Evolutionary conservation across 768 basidiomycete genomes (phyloP), one percentile per base, ranked within the genome.

Genomic region (Macrolepiota fuliginosa): DNA sequence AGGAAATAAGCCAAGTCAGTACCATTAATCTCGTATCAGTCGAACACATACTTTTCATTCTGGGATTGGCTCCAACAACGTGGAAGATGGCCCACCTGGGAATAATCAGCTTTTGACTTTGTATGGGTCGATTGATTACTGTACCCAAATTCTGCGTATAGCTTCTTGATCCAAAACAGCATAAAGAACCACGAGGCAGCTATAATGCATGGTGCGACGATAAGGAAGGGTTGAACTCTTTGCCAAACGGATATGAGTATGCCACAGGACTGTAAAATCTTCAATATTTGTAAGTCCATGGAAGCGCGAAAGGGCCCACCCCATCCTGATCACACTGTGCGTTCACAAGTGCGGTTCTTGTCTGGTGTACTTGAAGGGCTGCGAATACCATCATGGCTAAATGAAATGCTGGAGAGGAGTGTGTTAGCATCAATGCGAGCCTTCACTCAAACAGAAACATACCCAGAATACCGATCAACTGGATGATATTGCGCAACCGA

Each of bases 51-150:
- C 92, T 83, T 75, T 93, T 94, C 84, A 91, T 87, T 66, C 81
- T 88, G 10, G 90, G 89, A 66, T 92, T 91, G 37, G 92, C 92
- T 35, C 91, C 92, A 22, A 94, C 91, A 37, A 91, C 86, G 68
- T 93, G 92, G 78, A 94, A 94, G 69, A 94, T 90, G 42, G 90
- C 91, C 93, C 92, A 94, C 47, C 92, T 93, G 13, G 25, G 46
- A 17, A 51, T 59, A 19, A 70, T 63, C n/a, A 51, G 25, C 32
- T 17, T 15, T 19, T 3, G 12, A 19, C 39, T 17, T 59, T 7
- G 46, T n/a, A 49, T 53, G 17, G n/a, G 5, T 62, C 65, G 42
- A 64, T 55, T 17, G n/a, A 17, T 50, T 12, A 19, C 67, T 87
- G 57, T 71, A 92, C 92, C 92, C 92, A 69, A 94, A 94, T 74